phyloP scores from a whole-genome alignment of 2,329 filamentous ascomycete species.

The Lojkania enalia region DNA sequence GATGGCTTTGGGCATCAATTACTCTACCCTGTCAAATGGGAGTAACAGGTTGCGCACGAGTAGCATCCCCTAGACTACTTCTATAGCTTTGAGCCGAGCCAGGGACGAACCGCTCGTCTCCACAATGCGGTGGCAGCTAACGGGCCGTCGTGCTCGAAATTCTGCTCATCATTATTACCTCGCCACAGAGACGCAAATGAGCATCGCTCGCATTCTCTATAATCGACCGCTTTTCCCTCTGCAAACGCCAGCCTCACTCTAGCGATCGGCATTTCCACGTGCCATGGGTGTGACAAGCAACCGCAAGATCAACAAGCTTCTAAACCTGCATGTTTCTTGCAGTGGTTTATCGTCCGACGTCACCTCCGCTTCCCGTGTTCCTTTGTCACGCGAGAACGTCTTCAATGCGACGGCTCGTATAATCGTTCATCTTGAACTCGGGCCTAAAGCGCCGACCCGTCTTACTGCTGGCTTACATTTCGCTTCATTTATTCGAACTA shows the following conservation, averaged over 20 bases:
- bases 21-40: no score
- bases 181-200: constrained; percentile 10
- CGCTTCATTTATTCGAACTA: neutral
- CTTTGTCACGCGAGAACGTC: neutral
- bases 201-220: constrained; percentile 20
- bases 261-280: constrained; percentile 11
- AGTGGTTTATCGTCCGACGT: neutral
- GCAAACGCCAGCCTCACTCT: constrained; percentile 24
- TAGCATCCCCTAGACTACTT: neutral
- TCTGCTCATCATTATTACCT: constrained; percentile 18
- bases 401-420: neutral
- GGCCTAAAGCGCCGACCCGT: neutral
- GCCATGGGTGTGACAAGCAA: constrained; percentile 23
- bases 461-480: neutral
- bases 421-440: neutral
- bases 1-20: no score
- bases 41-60: no score
- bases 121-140: constrained; percentile 15
- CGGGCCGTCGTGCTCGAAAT: constrained; percentile 11
- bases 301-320: neutral
- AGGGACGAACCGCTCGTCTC: constrained; percentile 17
- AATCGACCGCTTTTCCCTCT: constrained; percentile 20
- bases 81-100: constrained; percentile 11
- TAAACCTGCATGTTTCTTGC: neutral
- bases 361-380: neutral